A percentile compares a stretch with the other conserved stretches of the same genome.
phyloP scores from a whole-genome alignment of 2,329 filamentous ascomycete genomes.

The Phialemonium atrogriseum region DNA sequence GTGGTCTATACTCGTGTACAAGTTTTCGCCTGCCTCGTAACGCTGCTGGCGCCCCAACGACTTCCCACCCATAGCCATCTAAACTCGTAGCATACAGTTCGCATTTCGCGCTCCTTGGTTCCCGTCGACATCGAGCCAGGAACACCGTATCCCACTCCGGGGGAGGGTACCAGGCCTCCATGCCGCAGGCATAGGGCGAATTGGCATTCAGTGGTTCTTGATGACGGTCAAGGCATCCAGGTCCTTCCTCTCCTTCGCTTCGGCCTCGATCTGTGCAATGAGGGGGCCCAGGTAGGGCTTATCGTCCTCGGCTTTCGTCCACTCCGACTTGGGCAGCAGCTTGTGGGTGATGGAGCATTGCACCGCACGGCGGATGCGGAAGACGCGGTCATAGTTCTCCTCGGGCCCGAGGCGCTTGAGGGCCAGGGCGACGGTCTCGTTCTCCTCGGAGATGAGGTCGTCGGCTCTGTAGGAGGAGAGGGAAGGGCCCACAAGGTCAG shows the following conservation, averaged over 20 bases:
- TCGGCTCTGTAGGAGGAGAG: slow-evolving; percentile 58
- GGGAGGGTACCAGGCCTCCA: slow-evolving; percentile 1
- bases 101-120: not conserved
- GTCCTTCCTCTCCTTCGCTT: slow-evolving; percentile 39
- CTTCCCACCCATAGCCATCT: not conserved
- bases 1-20: slow-evolving; percentile 3
- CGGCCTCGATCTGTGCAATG: slow-evolving; percentile 41
- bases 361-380: slow-evolving; percentile 90
- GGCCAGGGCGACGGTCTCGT: slow-evolving; percentile 75
- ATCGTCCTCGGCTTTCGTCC: slow-evolving; percentile 52
- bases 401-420: slow-evolving; percentile 84
- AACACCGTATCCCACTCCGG: not conserved
- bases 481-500: no score
- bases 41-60: not conserved
- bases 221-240: slow-evolving; percentile 42
- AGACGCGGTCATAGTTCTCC: slow-evolving; percentile 93
- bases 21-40: not conserved
- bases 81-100: slow-evolving; percentile 1
- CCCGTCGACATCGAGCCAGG: no score
- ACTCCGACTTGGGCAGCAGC: slow-evolving; percentile 53
- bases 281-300: slow-evolving; percentile 45
- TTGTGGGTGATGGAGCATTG: slow-evolving; percentile 62
- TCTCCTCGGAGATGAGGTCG: slow-evolving; percentile 91
- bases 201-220: slow-evolving; percentile 33
- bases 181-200: no score